These are phyloP conservation scores for Fusarium sp. DNA, from an alignment of 2,329 filamentous ascomycete species.

Conservation along the genomic window DNA sequence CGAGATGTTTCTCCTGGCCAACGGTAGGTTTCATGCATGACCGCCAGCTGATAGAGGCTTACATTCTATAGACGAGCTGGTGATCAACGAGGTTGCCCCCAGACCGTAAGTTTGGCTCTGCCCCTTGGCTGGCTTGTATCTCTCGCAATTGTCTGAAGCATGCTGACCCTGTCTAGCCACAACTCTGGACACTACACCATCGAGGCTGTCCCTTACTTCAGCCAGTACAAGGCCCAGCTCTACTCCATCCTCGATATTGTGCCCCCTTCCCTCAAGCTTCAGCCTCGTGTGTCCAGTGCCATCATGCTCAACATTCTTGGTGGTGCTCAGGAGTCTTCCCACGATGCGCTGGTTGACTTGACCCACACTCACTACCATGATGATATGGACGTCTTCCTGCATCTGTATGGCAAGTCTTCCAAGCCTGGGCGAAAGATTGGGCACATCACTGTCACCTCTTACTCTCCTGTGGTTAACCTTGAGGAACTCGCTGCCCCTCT, in stretches of 20 bases:
- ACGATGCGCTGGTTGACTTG: constrained; percentile 63
- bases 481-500: constrained; percentile 73
- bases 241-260: constrained; percentile 80
- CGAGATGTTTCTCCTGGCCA: constrained; percentile 89
- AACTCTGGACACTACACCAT: constrained; percentile 98
- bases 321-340: constrained; percentile 73
- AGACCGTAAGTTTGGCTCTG: constrained; percentile 55
- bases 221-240: constrained; percentile 93
- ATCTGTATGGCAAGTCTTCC: constrained; percentile 92
- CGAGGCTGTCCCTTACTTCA: constrained; percentile 86
- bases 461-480: constrained; percentile 74
- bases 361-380: constrained; percentile 58
- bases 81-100: constrained; percentile 90
- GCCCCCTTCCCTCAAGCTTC: constrained; percentile 65
- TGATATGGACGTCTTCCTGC: constrained; percentile 70
- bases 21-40: constrained; percentile 60
- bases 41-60: background rate
- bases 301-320: constrained; percentile 89
- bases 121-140: background rate
- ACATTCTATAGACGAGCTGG: constrained; percentile 63
- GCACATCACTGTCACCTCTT: constrained; percentile 85
- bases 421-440: constrained; percentile 94
- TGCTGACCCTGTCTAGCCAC: constrained; percentile 58
- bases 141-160: constrained; percentile 47
- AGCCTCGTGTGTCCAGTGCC: constrained; percentile 68